A percentile compares a stretch with the other conserved stretches of the same genome.
phyloP scores from a whole-genome alignment of 2,329 filamentous ascomycete genomes.

The Scolecobasidium constrictum region DNA sequence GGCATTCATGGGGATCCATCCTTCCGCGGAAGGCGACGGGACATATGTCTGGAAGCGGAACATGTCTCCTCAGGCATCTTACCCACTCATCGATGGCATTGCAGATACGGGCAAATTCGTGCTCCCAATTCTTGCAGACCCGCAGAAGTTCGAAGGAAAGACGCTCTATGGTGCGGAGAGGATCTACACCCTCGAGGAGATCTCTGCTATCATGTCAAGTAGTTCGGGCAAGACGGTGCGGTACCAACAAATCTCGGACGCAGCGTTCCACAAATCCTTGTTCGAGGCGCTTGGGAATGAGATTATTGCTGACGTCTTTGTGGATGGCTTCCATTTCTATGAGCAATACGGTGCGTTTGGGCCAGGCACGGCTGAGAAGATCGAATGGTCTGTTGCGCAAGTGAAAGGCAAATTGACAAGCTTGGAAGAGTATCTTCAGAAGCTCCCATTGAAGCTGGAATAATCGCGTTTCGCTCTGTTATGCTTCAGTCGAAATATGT shows the following conservation, averaged over 20 bases:
- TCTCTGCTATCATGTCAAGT: slow-evolving; percentile 27
- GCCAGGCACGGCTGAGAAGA: slow-evolving; percentile 14
- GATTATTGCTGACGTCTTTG: slow-evolving; percentile 1
- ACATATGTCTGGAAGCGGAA: slow-evolving; percentile 17
- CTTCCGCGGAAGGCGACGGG: slow-evolving; percentile 16
- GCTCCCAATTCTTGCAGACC: slow-evolving; percentile 30
- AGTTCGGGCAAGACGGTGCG: slow-evolving; percentile 28
- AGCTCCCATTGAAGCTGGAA: slow-evolving; percentile 15
- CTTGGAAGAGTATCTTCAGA: slow-evolving; percentile 20
- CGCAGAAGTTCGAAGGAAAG: slow-evolving; percentile 32
- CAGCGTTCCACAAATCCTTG: slow-evolving; percentile 18
- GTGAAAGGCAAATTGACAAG: slow-evolving; percentile 17
- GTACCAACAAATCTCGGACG: slow-evolving; percentile 17
- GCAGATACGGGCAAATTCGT: slow-evolving; percentile 35
- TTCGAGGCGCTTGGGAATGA: slow-evolving; percentile 14
- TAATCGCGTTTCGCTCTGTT: slow-evolving; percentile 10
- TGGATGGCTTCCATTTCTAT: neutral
- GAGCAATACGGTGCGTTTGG: neutral
- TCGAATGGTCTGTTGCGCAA: slow-evolving; percentile 19
- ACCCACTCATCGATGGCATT: slow-evolving; percentile 36
- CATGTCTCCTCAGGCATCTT: slow-evolving; percentile 10
- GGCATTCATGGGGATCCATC: slow-evolving; percentile 7
- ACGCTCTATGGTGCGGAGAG: slow-evolving; percentile 34
- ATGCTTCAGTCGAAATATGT: too few species aligned
- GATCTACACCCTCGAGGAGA: slow-evolving; percentile 29